Conservation (phyloP, 371 early-diverging fungal genomes). For the Mucor sp. region DNA sequence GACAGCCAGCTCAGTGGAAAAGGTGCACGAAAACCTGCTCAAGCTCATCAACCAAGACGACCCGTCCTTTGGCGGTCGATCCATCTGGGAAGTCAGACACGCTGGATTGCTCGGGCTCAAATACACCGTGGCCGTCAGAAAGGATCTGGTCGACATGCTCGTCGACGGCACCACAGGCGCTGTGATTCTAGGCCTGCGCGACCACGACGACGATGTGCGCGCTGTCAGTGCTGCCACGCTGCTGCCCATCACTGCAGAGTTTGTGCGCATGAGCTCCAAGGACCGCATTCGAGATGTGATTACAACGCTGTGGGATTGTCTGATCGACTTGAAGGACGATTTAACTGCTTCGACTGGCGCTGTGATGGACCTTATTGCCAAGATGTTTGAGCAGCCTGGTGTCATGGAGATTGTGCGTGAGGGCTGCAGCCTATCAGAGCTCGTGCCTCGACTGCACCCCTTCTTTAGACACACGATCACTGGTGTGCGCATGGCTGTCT, state of each 20-base stretch:
- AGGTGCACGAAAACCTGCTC: conserved; percentile 60
- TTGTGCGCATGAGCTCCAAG: conserved; percentile 67
- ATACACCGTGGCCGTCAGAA: conserved; percentile 91
- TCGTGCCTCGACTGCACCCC: conserved; percentile 87
- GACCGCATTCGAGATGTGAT: conserved; percentile 73
- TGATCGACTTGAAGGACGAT: conserved; percentile 85
- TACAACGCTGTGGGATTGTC: conserved; percentile 82
- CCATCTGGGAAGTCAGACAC: conserved; percentile 93
- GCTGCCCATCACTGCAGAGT: conserved; percentile 82
- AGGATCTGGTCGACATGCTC: conserved; percentile 77
- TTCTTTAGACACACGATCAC: conserved; percentile 94
- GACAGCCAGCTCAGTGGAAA: conserved; percentile 53
- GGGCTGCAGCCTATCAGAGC: conserved; percentile 57
- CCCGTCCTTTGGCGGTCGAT: conserved; percentile 42
- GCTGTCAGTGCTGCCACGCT: conserved; percentile 90
- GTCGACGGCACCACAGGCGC: conserved; percentile 64
- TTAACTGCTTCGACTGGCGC: conserved; percentile 90
- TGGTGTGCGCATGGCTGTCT: conserved; percentile 84
- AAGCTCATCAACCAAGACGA: conserved; percentile 63
- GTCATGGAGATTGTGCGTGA: conserved; percentile 61
- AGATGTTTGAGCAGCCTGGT: conserved; percentile 69
- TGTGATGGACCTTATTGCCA: conserved; percentile 92
- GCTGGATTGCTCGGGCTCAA: conserved; percentile 95
- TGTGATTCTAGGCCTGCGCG: conserved; percentile 64
- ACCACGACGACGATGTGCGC: conserved; percentile 93